A percentile compares a stretch with the other conserved stretches of the same genome.
Evolutionary conservation across 768 basidiomycete genomes (phyloP).

Genomic region (Tricholoma flavovirens): DNA sequence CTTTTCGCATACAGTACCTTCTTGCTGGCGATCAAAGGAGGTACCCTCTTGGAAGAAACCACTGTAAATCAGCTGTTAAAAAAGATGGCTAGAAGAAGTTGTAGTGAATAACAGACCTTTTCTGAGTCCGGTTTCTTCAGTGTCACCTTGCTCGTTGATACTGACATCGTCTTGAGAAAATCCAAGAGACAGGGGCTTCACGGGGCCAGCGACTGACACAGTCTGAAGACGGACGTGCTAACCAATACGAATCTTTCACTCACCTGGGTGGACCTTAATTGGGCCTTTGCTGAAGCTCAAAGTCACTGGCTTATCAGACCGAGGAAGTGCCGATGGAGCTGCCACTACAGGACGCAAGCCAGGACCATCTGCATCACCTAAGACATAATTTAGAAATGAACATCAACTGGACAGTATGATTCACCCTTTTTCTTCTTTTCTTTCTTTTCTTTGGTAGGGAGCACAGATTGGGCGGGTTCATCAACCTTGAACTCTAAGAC

Average conservation of each 20-base stretch:
- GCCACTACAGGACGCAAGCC: conserved; percentile 25
- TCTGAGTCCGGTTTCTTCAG: conserved; percentile 38
- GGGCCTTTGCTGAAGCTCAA: conserved; percentile 63
- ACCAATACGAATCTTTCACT: not conserved
- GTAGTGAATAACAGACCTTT: conserved; percentile 40
- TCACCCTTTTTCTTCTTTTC: conserved; percentile 65
- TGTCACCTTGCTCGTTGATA: conserved; percentile 35
- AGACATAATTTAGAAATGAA: not conserved
- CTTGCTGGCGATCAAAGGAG: conserved; percentile 78
- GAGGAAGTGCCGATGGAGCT: conserved; percentile 62
- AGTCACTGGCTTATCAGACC: conserved; percentile 78
- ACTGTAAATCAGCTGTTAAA: conserved; percentile 14
- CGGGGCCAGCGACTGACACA: conserved; percentile 12
- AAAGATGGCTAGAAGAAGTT: not conserved
- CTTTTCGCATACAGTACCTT: conserved; percentile 46
- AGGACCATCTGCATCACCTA: conserved; percentile 27
- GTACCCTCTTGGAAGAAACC: conserved; percentile 59
- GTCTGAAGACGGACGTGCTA: not conserved
- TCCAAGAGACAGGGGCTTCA: conserved; percentile 46
- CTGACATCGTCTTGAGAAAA: conserved; percentile 63
- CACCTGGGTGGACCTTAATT: conserved; percentile 27
- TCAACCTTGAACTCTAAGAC: conserved; percentile 78
- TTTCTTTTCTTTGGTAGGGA: conserved; percentile 37
- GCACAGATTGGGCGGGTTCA: conserved; percentile 36
- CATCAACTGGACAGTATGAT: conserved; percentile 18